phyloP scores from a whole-genome alignment of 2,329 filamentous ascomycete genomes.

The Curvularia spicifera region DNA sequence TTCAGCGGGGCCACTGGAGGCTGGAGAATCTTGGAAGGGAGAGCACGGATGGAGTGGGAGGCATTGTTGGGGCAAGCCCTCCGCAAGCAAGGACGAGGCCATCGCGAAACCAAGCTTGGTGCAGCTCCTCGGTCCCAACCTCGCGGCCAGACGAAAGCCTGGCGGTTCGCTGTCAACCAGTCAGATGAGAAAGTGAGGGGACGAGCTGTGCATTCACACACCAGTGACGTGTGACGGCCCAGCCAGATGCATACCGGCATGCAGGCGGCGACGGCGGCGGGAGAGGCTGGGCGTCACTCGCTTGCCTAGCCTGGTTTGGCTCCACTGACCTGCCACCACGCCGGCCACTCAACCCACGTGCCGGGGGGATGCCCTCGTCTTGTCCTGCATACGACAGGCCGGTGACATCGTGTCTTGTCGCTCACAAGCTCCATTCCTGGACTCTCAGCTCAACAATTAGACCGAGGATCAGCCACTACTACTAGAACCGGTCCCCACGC shows the following conservation, averaged over 20 bases:
- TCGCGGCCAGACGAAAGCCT: not conserved
- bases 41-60: not conserved
- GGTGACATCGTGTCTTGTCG: not conserved
- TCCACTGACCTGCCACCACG: not conserved
- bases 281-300: constrained; percentile 7
- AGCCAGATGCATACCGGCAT: not conserved
- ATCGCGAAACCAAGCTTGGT: constrained; percentile 5
- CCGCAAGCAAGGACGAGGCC: not conserved
- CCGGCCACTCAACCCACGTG: not conserved
- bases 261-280: not conserved
- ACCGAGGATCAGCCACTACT: not conserved
- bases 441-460: not conserved
- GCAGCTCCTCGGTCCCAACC: constrained; percentile 1
- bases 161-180: constrained; percentile 1
- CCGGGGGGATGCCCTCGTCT: too few relatives aligned
- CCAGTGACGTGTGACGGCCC: constrained; percentile 5
- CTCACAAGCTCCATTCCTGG: not conserved
- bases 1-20: constrained; percentile 3
- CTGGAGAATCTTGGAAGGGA: not conserved
- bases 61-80: constrained; percentile 1
- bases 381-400: not conserved
- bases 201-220: constrained; percentile 2
- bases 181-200: not conserved
- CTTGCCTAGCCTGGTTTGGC: not conserved
- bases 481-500: not conserved